phyloP scores from a whole-genome alignment of 495 filamentous ascomycete species.

The Chlorociboria aeruginascens region DNA sequence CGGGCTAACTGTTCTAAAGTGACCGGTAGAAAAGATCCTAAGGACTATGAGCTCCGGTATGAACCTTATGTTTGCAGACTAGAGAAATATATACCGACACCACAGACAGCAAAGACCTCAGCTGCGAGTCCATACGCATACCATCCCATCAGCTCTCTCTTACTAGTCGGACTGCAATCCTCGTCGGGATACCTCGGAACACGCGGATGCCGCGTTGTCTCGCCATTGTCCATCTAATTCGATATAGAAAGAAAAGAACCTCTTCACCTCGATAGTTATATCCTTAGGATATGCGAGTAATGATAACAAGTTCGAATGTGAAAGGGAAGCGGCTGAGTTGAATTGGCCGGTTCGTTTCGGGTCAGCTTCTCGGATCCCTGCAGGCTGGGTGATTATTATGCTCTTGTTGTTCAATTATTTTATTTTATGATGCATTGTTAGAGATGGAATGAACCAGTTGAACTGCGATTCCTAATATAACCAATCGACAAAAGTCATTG shows the following conservation, averaged over 20 bases:
- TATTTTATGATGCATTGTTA: too few relatives aligned
- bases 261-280: not conserved
- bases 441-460: too few relatives aligned
- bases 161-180: slow-evolving; percentile 78
- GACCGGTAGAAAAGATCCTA: slow-evolving; percentile 90
- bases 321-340: not conserved
- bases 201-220: not conserved
- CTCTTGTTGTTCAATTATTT: too few relatives aligned
- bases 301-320: not conserved
- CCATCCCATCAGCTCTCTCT: slow-evolving; percentile 80
- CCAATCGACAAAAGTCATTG: too few relatives aligned
- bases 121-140: slow-evolving; percentile 94
- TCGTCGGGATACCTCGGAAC: slow-evolving; percentile 57
- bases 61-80: not conserved
- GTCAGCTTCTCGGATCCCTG: too few relatives aligned
- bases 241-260: not conserved
- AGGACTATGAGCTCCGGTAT: not conserved
- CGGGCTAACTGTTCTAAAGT: slow-evolving; percentile 86
- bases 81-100: slow-evolving; percentile 33
- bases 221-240: slow-evolving; percentile 11
- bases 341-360: not conserved
- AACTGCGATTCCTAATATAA: too few relatives aligned
- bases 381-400: too few relatives aligned
- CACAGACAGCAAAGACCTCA: slow-evolving; percentile 93
- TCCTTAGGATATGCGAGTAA: too few relatives aligned